A percentile compares a stretch with the other conserved stretches of the same genome.
These are phyloP conservation scores for Penicillium ochrochloron DNA, from an alignment of 495 filamentous ascomycete genomes.

Conservation along the genomic window DNA sequence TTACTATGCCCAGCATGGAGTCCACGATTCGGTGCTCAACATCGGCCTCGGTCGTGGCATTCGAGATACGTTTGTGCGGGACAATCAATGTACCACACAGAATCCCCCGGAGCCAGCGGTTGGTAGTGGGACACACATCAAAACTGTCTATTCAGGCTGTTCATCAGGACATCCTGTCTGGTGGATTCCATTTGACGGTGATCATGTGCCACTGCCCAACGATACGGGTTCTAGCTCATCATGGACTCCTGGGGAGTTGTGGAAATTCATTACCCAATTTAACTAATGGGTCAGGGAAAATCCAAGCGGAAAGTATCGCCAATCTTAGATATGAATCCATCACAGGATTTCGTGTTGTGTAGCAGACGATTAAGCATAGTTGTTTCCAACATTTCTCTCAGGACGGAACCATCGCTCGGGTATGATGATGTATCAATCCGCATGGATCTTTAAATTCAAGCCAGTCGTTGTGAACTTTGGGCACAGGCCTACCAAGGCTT, in stretches of 20 bases:
- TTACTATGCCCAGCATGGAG: slow-evolving; percentile 51
- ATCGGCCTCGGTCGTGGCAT: background rate
- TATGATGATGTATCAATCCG: too few species aligned
- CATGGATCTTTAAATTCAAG: too few species aligned
- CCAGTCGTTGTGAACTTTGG: too few species aligned
- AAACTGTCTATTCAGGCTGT: background rate
- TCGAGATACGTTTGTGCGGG: slow-evolving; percentile 1
- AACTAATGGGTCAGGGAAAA: background rate
- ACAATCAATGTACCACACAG: background rate
- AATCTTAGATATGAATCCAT: too few species aligned
- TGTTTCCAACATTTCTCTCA: too few species aligned
- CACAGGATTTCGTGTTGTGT: too few species aligned
- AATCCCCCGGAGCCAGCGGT: background rate
- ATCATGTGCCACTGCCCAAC: background rate
- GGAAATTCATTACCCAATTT: slow-evolving; percentile 1
- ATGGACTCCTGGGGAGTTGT: background rate
- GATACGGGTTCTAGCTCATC: background rate
- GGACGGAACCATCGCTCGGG: too few species aligned
- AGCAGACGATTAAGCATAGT: too few species aligned
- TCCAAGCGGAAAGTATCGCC: too few species aligned
- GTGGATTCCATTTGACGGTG: slow-evolving; percentile 10
- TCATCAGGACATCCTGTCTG: background rate
- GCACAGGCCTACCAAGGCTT: too few species aligned
- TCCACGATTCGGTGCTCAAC: slow-evolving; percentile 42
- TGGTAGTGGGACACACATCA: slow-evolving; percentile 5